Base-by-base conservation (phyloP, 1,284 basidiomycete species). In the Fistulinella cinereoalba region DNA sequence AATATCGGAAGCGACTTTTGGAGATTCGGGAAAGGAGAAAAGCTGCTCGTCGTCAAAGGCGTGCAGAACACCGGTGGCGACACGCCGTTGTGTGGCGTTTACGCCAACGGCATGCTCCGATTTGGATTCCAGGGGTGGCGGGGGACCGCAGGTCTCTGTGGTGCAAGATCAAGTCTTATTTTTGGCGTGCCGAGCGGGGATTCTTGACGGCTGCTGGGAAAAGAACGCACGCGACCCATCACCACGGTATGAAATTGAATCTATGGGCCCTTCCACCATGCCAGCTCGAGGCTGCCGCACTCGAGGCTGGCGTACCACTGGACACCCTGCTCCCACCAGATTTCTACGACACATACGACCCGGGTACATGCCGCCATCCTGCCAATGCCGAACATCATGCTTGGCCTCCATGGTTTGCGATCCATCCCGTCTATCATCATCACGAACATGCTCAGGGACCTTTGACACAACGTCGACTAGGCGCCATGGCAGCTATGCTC, bases 291-390 rank as follows among this genome's bases (percentile, higher is more conserved):
- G 73, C 71, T 19, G 78, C 83, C 3, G 79, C 83, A 1, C 68
- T 81, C 51, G 84, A 85, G 58, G 77, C 78, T 11, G 83, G 83
- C 3, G 76, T 80, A 0, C 75, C 83, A 0, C 68, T 83, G 2
- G 66, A 71, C 23, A 72, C 70, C 41, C 68, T 84, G 19, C 65
- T 80, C 3, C 77, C 77, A 4, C 52, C 56, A 12, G 61, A 57
- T 28, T 74, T 71, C 49, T 56, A 58, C 36, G 57, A 59, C 37
- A 47, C 37, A 0, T 53, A 57, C 37, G 28, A 48, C 39, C 38
- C 38, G 18, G 45, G 44, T 11, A 10, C 23, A 7, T 44, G 40
- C 6, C 0, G 16, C 1, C 51, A 52, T 16, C 4, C 32, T n/a
- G 3, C 8, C 7, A 38, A 31, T n/a, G n/a, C 21, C 23, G 23